Percentiles rank a stretch among this genome's conserved stretches.
phyloP scores from a whole-genome alignment of 106 monocot genomes.

The Apostasia shenzhenica region DNA sequence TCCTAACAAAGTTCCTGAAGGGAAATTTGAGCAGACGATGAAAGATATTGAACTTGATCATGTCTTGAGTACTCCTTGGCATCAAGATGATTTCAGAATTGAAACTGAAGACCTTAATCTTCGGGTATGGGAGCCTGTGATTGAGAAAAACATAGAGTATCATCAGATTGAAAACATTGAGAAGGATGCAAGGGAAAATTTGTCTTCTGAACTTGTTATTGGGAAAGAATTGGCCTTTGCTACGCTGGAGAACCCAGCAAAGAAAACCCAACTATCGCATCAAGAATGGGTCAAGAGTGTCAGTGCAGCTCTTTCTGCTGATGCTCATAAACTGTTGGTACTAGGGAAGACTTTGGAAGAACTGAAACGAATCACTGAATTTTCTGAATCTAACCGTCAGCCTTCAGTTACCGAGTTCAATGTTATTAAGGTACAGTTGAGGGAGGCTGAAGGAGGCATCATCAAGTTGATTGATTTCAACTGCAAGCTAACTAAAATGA shows the following conservation, averaged over 20 bases:
- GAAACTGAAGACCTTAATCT: constrained; percentile 43
- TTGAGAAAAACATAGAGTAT: neutral
- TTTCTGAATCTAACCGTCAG: constrained; percentile 26
- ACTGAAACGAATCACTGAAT: constrained; percentile 46
- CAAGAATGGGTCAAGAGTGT: constrained; percentile 47
- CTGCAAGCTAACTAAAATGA: constrained; percentile 39
- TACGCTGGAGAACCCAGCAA: constrained; percentile 25
- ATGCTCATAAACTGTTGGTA: constrained; percentile 46
- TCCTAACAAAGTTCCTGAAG: constrained; percentile 6
- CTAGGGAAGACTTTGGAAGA: constrained; percentile 42
- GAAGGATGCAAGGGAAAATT: constrained; percentile 27
- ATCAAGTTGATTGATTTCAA: constrained; percentile 39
- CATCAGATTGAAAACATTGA: constrained; percentile 27
- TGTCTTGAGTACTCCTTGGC: constrained; percentile 12
- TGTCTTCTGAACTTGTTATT: constrained; percentile 37
- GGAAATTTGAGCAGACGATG: constrained; percentile 31
- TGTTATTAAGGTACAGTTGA: constrained; percentile 34
- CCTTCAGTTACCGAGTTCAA: constrained; percentile 29
- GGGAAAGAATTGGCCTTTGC: constrained; percentile 69
- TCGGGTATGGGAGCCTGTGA: constrained; percentile 36
- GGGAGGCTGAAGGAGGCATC: constrained; percentile 52
- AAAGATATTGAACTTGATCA: constrained; percentile 90
- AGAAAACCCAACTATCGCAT: constrained; percentile 15
- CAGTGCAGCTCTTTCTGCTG: constrained; percentile 36
- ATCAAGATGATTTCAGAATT: neutral